Base-by-base conservation (phyloP, 352 stramenopile genomes). In the Vaucheria bursata region DNA sequence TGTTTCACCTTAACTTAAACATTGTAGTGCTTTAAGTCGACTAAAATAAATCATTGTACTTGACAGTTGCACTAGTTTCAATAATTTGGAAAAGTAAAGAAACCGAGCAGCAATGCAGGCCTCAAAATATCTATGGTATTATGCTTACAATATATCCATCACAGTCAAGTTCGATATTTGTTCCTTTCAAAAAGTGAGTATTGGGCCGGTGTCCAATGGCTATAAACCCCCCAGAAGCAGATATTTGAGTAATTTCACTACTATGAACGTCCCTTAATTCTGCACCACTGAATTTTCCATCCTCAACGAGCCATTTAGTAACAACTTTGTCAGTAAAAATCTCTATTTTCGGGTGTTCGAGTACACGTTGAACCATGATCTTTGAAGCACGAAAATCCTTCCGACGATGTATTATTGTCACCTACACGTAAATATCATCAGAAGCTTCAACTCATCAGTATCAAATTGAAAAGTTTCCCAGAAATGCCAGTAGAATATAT, bases 151-250 rank as follows among this genome's bases (percentile, higher is more conserved):
- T 82, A 39, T 83, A 85, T 8, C 80, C 80, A 29, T 83, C 78
- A 25, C 74, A 29, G 25, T 85, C 78, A 38, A 85, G 72, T 68
- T 84, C 72, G 70, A 85, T 52, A 31, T 25, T 49, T 7, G 36
- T 49, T 39, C 36, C 32, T 59, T 33, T 69, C 29, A 85, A 73
- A 79, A 85, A 85, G 2, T 81, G 72, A 1, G 80, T 85, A 72
- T 80, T 75, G 4, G 80, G 80, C 39, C 77, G 79, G 78, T 85
- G 80, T 25, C 80, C 80, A n/a, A 85, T 82, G 4, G 80, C 80
- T 2, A 85, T 4, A 64, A 85, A 85, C n/a, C 71, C 80, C 18
- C 80, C 80, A 71, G 77, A 31, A 25, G 50, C 71, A 75, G 68
- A 7, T 2, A 72, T 52, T 40, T 72, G 34, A 12, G 25, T 5